Percentiles rank a stretch among this genome's conserved stretches.
Conservation (phyloP, 2,329 filamentous ascomycete species). For the Basipetospora sp. region DNA sequence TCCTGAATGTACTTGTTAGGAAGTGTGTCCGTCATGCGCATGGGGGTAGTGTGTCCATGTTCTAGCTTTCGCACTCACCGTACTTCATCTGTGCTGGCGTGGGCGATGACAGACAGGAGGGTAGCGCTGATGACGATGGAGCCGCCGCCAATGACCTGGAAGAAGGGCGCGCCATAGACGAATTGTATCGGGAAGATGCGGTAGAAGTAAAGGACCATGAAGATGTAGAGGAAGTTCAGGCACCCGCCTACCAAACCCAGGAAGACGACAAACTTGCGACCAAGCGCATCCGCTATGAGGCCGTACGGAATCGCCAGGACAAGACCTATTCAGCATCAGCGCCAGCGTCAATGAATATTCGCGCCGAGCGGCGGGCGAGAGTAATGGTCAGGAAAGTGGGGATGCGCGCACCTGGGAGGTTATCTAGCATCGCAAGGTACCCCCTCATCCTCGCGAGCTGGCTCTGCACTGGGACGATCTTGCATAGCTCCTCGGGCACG, state of each 20-base stretch:
- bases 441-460: constrained; percentile 5
- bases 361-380: too few species aligned
- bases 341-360: not conserved
- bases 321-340: constrained; percentile 2
- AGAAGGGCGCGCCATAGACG: constrained; percentile 6
- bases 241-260: constrained; percentile 6
- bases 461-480: constrained; percentile 6
- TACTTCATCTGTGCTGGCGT: constrained; percentile 2
- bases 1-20: constrained; percentile 7
- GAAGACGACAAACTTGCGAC: constrained; percentile 4
- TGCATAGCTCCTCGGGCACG: constrained; percentile 8
- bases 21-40: too few species aligned
- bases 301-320: constrained; percentile 8
- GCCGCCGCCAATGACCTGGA: constrained; percentile 7
- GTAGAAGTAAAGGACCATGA: constrained; percentile 7
- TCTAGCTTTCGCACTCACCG: too few species aligned
- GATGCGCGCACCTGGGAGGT: constrained; percentile 2
- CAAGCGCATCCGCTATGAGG: constrained; percentile 7
- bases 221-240: constrained; percentile 4
- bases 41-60: too few species aligned
- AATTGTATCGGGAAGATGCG: constrained; percentile 3
- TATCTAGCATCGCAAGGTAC: constrained; percentile 6
- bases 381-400: too few species aligned
- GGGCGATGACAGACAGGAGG: constrained; percentile 7
- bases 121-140: constrained; percentile 6